A percentile compares a stretch with the other conserved stretches of the same genome.
These are phyloP conservation scores for Niebla homalea DNA, from an alignment of 495 filamentous ascomycete species.

Conservation along the genomic window DNA sequence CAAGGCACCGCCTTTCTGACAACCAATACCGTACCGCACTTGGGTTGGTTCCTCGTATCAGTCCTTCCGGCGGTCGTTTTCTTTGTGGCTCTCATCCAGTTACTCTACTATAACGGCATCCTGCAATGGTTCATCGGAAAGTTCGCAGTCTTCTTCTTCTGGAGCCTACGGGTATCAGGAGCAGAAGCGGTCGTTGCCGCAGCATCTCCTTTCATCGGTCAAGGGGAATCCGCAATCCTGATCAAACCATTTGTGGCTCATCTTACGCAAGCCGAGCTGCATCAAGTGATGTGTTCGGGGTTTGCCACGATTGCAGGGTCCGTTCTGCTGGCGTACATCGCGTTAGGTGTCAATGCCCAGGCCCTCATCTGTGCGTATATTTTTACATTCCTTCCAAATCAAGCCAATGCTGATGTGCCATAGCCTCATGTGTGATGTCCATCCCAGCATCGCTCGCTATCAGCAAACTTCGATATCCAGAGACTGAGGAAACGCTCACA, in stretches of 20 bases:
- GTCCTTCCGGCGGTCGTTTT: conserved; percentile 82
- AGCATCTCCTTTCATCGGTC: conserved; percentile 88
- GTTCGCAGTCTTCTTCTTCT: conserved; percentile 84
- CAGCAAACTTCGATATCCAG: conserved; percentile 78
- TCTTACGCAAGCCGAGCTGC: conserved; percentile 71
- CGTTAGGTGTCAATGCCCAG: conserved; percentile 65
- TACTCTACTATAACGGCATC: conserved; percentile 62
- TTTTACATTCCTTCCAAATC: not conserved
- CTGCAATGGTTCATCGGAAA: conserved; percentile 82
- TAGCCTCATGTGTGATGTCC: conserved; percentile 54
- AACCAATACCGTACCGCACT: conserved; percentile 24
- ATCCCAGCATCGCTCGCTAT: conserved; percentile 79
- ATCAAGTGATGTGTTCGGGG: conserved; percentile 81
- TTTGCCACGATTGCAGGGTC: conserved; percentile 55
- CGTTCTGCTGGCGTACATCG: conserved; percentile 69
- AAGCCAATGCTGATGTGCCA: not conserved
- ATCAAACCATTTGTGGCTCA: conserved; percentile 76
- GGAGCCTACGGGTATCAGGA: conserved; percentile 77
- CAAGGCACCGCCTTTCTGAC: conserved; percentile 61
- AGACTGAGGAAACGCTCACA: conserved; percentile 73
- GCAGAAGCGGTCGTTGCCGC: conserved; percentile 85
- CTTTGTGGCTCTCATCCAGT: conserved; percentile 77
- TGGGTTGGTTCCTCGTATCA: conserved; percentile 49
- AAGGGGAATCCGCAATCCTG: conserved; percentile 86
- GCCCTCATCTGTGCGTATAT: conserved; percentile 73